These are phyloP conservation scores for Eucalyptus melliodora DNA, from an alignment of 345 rosid genomes.

Conservation along the genomic window DNA sequence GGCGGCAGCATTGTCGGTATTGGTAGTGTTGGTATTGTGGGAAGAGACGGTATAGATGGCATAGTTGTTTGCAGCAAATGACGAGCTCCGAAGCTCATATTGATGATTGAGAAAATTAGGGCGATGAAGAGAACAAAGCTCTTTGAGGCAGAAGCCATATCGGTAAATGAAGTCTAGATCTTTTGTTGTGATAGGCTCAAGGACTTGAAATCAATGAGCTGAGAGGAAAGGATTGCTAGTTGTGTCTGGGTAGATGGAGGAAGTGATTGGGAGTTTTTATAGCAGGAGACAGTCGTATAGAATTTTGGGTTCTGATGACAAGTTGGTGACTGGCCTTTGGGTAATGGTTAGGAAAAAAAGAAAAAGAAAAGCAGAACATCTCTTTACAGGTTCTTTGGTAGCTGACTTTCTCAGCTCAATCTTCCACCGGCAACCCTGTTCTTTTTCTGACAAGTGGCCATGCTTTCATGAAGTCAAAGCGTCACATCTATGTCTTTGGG, in stretches of 20 bases:
- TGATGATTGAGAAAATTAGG: neutral
- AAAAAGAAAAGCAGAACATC: neutral
- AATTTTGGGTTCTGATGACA: neutral
- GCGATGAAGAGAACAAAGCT: neutral
- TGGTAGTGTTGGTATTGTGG: neutral
- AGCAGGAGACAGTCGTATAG: neutral
- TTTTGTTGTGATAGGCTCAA: neutral
- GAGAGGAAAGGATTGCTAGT: neutral
- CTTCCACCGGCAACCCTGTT: neutral
- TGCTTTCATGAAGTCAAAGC: neutral
- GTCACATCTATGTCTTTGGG: neutral
- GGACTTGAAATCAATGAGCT: neutral
- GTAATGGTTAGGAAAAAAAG: neutral
- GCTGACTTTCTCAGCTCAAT: neutral
- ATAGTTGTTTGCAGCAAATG: neutral
- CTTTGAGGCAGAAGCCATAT: neutral
- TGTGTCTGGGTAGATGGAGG: neutral
- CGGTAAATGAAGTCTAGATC: neutral
- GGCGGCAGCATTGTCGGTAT: neutral
- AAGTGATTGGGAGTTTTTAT: neutral
- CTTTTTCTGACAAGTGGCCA: neutral
- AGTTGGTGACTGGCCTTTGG: neutral
- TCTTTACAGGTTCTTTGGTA: neutral
- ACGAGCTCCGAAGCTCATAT: constrained; percentile 1
- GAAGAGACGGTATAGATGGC: neutral